Evolutionary conservation across 2,329 filamentous ascomycete species (phyloP), one percentile per base, ranked within the genome.

Genomic region (Thermothelomyces thermophilus): DNA sequence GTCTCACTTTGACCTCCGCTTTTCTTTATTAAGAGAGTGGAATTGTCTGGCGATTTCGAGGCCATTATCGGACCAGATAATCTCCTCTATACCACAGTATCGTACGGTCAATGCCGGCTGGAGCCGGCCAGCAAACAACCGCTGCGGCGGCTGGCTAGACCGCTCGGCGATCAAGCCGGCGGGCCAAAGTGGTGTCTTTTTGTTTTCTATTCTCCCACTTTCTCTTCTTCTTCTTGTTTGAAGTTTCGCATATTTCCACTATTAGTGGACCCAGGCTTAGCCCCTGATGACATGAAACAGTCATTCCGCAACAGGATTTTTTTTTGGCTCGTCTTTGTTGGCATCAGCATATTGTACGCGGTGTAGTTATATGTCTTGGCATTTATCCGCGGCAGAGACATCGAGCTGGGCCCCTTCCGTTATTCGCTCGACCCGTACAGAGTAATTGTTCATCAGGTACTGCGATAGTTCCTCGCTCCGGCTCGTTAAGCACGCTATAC

Each of bases 281-380:
- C 26, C 17, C 14, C 33, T 39, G 37, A 51, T 51, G 48, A 51
- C 48, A 47, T 46, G 17, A 41, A n/a, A 16, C 26, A 44, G 44
- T 52, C 50, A 52, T 44, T 6, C n/a, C 26, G 10, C 17, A 11
- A 34, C 26, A 48, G 41, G 16, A 14, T 28, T 22, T 17, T 22
- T 16, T 41, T 37, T 46, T 36, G 30, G 22, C 19, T 31, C 13
- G 41, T 50, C 41, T 41, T 35, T 26, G 36, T 46, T 36, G 16
- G 7, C 17, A 28, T 41, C n/a, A 13, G 41, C 34, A 19, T 34
- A 45, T 41, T 9, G 24, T 26, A 26, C 24, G 24, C 24, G 9
- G n/a, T n/a, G n/a, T n/a, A n/a, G n/a, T n/a, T n/a, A n/a, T n/a
- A n/a, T n/a, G n/a, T n/a, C n/a, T n/a, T n/a, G n/a, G n/a, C n/a